Conservation (phyloP, 176 grass and related monocot genomes). For the Paspalum vaginatum region DNA sequence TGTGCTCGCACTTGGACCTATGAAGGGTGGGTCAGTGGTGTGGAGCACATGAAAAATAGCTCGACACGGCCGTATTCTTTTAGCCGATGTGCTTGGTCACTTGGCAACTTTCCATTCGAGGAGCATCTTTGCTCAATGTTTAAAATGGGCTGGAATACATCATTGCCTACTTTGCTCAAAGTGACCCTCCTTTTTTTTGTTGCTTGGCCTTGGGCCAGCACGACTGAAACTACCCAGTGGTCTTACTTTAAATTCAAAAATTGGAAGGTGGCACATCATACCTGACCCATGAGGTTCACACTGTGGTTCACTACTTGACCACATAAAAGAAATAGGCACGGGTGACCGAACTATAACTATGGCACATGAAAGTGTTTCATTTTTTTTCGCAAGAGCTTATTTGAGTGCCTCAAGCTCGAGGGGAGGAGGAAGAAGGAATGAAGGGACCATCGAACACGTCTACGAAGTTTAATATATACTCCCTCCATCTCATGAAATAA, state of each 20-base stretch:
- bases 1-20: neutral
- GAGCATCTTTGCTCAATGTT: constrained; percentile 26
- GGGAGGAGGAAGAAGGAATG: neutral
- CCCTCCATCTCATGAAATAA: too few species aligned
- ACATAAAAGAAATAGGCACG: neutral
- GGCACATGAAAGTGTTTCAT: neutral
- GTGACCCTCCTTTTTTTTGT: neutral
- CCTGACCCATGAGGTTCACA: neutral
- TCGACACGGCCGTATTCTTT: neutral
- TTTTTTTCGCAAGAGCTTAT: neutral
- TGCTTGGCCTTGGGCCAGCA: neutral
- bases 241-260: neutral
- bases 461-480: too few species aligned
- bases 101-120: constrained; percentile 8
- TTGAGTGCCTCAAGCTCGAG: neutral
- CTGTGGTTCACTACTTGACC: neutral
- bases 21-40: neutral
- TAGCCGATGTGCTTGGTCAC: neutral
- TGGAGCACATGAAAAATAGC: constrained; percentile 16
- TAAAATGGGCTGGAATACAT: constrained; percentile 18
- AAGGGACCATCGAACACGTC: neutral
- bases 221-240: neutral
- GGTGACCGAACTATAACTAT: neutral
- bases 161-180: neutral
- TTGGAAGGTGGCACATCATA: neutral